These are phyloP conservation scores for Stagonosporopsis chrysanthemi DNA, from an alignment of 2,329 filamentous ascomycete genomes.

Conservation along the genomic window DNA sequence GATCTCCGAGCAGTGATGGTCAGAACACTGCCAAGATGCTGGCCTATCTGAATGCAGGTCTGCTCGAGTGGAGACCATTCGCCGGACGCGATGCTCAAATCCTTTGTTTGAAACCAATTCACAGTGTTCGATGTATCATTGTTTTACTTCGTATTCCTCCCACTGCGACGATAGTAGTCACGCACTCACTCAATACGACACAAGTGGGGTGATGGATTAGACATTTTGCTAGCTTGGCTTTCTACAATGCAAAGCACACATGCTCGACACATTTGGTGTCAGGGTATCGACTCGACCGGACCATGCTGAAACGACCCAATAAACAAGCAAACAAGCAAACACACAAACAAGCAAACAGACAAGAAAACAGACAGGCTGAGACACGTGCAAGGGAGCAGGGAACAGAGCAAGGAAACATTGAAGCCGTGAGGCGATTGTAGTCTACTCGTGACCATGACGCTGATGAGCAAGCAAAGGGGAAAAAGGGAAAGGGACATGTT, in stretches of 20 bases:
- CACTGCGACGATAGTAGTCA: too few relatives aligned
- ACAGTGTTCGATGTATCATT: too few relatives aligned
- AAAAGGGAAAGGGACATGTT: neutral
- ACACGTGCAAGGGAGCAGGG: neutral
- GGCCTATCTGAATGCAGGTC: neutral
- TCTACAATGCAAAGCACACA: conserved; percentile 4
- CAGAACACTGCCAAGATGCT: neutral
- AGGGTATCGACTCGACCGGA: conserved; percentile 23
- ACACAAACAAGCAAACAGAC: too few relatives aligned
- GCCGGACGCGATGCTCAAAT: too few relatives aligned
- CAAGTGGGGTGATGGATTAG: neutral
- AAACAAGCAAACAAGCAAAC: neutral
- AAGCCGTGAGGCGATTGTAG: conserved; percentile 19
- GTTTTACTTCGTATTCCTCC: too few relatives aligned
- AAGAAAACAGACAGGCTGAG: neutral
- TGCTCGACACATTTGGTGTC: conserved; percentile 14
- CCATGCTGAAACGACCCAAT: neutral
- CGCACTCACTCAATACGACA: too few relatives aligned
- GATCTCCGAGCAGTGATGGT: neutral
- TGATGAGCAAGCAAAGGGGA: neutral
- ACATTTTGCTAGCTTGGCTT: conserved; percentile 7
- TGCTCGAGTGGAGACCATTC: too few relatives aligned
- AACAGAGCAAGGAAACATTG: neutral
- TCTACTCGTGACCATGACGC: conserved; percentile 16
- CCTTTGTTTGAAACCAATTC: too few relatives aligned